phyloP scores from a whole-genome alignment of 1,284 basidiomycete species.

The Papiliotrema laurentii region DNA sequence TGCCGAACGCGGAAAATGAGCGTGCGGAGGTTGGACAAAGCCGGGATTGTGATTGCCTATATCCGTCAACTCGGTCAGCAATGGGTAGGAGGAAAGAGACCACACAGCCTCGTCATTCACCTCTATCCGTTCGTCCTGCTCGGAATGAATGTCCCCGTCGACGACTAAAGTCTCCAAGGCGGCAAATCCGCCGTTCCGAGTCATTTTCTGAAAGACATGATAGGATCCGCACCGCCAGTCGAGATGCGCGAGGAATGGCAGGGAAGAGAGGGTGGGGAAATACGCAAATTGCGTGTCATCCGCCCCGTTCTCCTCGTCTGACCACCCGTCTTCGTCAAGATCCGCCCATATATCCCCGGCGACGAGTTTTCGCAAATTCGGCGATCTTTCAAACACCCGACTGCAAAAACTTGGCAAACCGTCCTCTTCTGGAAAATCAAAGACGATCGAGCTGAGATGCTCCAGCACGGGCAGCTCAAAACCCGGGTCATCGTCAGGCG shows the following conservation, averaged over 20 bases:
- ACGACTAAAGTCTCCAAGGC: background rate
- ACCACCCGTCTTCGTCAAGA: conserved; percentile 1
- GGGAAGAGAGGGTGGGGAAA: background rate
- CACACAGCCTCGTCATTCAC: background rate
- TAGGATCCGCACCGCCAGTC: conserved; percentile 5
- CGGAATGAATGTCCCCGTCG: background rate
- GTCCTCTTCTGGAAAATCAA: conserved; percentile 2
- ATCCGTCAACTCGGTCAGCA: too few species aligned
- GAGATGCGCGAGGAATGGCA: background rate
- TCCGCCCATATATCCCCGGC: conserved; percentile 3
- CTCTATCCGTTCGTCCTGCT: background rate
- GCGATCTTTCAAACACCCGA: background rate
- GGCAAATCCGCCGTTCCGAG: background rate
- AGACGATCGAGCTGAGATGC: background rate
- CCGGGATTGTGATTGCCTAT: background rate
- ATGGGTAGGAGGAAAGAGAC: too few species aligned
- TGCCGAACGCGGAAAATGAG: conserved; percentile 1
- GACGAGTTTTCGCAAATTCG: background rate
- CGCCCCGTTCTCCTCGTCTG: conserved; percentile 3
- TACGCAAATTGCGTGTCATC: background rate
- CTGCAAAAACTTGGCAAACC: background rate
- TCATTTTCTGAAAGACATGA: background rate
- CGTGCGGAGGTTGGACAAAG: background rate
- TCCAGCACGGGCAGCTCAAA: background rate
- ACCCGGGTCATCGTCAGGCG: background rate